phyloP scores from a whole-genome alignment of 2,329 filamentous ascomycete genomes.

The Alternaria metachromatica region DNA sequence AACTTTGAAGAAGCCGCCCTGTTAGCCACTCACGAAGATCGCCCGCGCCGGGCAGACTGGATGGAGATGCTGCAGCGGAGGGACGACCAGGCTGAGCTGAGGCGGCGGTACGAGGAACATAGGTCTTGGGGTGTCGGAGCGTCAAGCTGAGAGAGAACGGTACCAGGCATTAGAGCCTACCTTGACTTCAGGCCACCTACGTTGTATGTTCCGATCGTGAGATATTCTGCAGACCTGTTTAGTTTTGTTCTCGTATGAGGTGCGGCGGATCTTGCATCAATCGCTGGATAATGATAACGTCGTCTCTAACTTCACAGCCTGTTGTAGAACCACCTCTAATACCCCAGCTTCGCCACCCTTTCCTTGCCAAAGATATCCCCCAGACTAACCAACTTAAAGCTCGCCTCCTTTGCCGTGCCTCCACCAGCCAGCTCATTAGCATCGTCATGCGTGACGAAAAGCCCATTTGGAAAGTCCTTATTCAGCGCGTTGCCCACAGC shows the following conservation, averaged over 20 bases:
- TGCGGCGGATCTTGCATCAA: not conserved
- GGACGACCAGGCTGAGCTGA: not conserved
- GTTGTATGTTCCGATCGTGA: not conserved
- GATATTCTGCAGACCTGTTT: not conserved
- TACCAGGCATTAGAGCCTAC: not conserved
- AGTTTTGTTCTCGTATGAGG: not conserved
- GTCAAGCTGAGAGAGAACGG: not conserved
- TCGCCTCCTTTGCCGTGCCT: conserved; percentile 55
- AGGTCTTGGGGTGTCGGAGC: not conserved
- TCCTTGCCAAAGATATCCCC: conserved; percentile 36
- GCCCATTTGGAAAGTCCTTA: conserved; percentile 44
- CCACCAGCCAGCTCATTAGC: conserved; percentile 59
- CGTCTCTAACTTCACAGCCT: not conserved
- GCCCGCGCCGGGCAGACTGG: not conserved
- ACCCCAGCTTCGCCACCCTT: conserved; percentile 26
- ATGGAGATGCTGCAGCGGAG: not conserved
- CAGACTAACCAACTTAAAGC: conserved; percentile 57
- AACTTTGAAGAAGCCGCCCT: not conserved
- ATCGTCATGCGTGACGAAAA: conserved; percentile 63
- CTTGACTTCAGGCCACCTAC: not conserved
- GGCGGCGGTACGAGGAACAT: not conserved
- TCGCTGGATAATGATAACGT: not conserved
- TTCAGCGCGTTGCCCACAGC: conserved; percentile 56
- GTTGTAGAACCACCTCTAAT: conserved; percentile 5
- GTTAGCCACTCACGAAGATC: not conserved